phyloP scores from a whole-genome alignment of 805 yeast species.

The Wickerhamomyces chambardii region DNA sequence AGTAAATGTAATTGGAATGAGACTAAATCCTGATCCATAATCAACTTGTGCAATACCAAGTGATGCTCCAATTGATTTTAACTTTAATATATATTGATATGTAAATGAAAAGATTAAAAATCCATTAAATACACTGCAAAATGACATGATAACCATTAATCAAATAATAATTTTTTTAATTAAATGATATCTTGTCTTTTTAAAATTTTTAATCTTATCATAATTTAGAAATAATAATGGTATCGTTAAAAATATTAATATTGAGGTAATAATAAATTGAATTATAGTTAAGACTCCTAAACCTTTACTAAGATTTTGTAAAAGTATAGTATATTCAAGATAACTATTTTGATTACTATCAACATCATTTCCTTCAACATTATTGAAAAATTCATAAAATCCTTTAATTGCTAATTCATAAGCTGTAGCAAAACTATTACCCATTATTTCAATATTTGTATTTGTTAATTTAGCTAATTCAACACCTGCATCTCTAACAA shows the following conservation, averaged over 20 bases:
- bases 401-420: slow-evolving; percentile 26
- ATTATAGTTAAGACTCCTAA: slow-evolving; percentile 10
- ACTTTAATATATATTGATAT: slow-evolving; percentile 12
- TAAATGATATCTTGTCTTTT: neutral
- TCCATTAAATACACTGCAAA: slow-evolving; percentile 5
- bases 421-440: slow-evolving; percentile 30
- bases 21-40: slow-evolving; percentile 9
- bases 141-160: slow-evolving; percentile 6
- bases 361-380: slow-evolving; percentile 4
- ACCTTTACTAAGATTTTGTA: slow-evolving; percentile 17
- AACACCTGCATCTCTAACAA: slow-evolving; percentile 40
- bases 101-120: slow-evolving; percentile 16
- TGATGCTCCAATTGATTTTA: slow-evolving; percentile 8
- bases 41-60: slow-evolving; percentile 17
- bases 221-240: slow-evolving; percentile 2
- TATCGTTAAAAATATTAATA: neutral
- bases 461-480: slow-evolving; percentile 33
- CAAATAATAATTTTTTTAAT: slow-evolving; percentile 5
- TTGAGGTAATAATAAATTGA: slow-evolving; percentile 4
- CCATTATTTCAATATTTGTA: slow-evolving; percentile 28
- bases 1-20: slow-evolving; percentile 12
- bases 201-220: neutral
- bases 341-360: slow-evolving; percentile 4
- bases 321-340: slow-evolving; percentile 15
- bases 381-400: slow-evolving; percentile 13